These are phyloP conservation scores for Neoboletus brunneissimus DNA, from an alignment of 768 basidiomycete species.

Conservation along the genomic window DNA sequence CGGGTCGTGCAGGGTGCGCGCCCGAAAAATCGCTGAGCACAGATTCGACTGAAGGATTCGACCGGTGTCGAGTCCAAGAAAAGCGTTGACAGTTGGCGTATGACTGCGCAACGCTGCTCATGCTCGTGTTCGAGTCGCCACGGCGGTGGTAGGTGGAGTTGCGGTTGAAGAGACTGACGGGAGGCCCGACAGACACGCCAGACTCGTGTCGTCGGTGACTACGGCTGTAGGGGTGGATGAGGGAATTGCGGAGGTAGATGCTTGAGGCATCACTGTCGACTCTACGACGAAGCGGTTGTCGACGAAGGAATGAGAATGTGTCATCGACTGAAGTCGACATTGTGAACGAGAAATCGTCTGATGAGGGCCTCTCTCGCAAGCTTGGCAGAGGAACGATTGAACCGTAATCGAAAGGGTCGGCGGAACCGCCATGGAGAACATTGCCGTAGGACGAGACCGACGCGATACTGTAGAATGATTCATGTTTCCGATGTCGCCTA, in stretches of 20 bases:
- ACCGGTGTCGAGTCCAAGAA: constrained; percentile 58
- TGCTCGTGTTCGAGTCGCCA: constrained; percentile 58
- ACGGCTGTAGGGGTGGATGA: constrained; percentile 37
- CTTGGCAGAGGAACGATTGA: constrained; percentile 38
- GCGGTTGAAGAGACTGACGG: constrained; percentile 71
- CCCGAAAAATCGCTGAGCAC: constrained; percentile 61
- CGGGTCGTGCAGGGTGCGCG: constrained; percentile 61
- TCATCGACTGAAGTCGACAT: constrained; percentile 59
- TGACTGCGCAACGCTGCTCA: constrained; percentile 54
- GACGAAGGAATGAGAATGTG: constrained; percentile 62
- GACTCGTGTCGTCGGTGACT: constrained; percentile 66
- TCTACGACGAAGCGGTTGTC: constrained; percentile 42
- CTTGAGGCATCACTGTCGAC: constrained; percentile 77
- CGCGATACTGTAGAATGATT: constrained; percentile 70
- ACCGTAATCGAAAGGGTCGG: constrained; percentile 75
- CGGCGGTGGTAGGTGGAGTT: constrained; percentile 52
- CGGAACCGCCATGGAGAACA: constrained; percentile 57
- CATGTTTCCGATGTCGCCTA: constrained; percentile 44
- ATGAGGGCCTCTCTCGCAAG: constrained; percentile 51
- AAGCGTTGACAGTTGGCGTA: constrained; percentile 56
- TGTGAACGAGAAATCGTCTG: constrained; percentile 57
- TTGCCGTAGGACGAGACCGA: constrained; percentile 78
- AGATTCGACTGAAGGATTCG: constrained; percentile 62
- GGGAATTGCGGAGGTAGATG: constrained; percentile 57
- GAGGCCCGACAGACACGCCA: constrained; percentile 58